Base-by-base conservation (phyloP, 129 eudicot species). In the Centaurea solstitialis region DNA sequence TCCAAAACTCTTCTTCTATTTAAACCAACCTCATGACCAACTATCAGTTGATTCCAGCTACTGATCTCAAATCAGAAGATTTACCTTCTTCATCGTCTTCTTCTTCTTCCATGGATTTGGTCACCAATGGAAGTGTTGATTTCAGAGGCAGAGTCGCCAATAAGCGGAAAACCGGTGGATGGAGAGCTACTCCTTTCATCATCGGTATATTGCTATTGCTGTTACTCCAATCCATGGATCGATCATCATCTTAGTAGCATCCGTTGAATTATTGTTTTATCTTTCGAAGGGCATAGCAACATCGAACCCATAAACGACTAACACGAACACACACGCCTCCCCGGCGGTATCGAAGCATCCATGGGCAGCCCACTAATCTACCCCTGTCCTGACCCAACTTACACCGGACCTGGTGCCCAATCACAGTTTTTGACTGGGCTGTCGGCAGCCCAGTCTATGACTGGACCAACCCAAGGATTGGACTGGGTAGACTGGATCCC, bases 131-230 rank as follows among this genome's bases (percentile, higher is more conserved):
- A 22, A 85, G 90, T 39, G 82, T 89, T 50, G 88, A 89, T 45
- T 91, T 80, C 62, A 87, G 84, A 85, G 97, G 97, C 64, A 85
- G 80, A 65, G 73, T 82, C n/a, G 97, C 97, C 0, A 75, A 89
- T 47, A 91, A 91, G 70, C 89, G 81, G 23, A 81, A 57, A 7
- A 91, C 97, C 7, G 97, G 97, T 15, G 97, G 97, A 61, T 91
- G 93, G 97, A 87, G 83, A 73, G 97, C 97, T 37, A 81, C 93
- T 22, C 91, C 97, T 28, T 91, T 87, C 76, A 85, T 91, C 86
- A 91, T 89, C 80, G 96, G 96, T 91, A 26, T 26, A 26, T 26
- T 26, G 30, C 30, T 26, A 26, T 26, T 26, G 30, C 30, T 26
- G 20, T 0, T 40, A 6, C 13, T 35, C 6, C 10, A 5, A 20